Base-by-base conservation (phyloP, 768 basidiomycete genomes). In the Pleurotus pulmonarius region DNA sequence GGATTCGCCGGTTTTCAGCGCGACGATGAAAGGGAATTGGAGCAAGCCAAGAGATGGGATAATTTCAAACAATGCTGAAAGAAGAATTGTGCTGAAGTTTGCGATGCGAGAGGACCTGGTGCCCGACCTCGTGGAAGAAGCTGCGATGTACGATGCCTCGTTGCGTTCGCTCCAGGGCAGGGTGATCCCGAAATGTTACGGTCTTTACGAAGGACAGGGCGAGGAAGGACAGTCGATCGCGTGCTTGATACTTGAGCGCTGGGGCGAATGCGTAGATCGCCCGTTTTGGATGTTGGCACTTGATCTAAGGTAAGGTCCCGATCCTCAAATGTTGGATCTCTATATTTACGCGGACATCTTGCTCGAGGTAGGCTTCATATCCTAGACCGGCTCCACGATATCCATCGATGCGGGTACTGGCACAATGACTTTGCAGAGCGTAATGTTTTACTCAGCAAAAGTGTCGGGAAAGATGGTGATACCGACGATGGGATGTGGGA, bases 391-490 rank as follows among this genome's bases (percentile, higher is more conserved):
- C 61, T 76, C 3, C 65, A 65, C 16, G 66, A 70, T 16, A 70
- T 76, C 46, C 75, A 76, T 49, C 59, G 61, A 12, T 58, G 62
- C 13, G 74, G 75, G 15, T 54, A 72, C 34, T 64, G 70, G 20
- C 74, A 75, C 46, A 72, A 71, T 13, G 74, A 76, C 58, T 76
- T 76, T 55, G 74, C 75, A 7, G 75, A 76, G 57, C 62, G 75
- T 38, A 75, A 76, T 46, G 67, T 76, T n/a, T 66, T 76, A 1
- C 29, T 34, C 29, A 34, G 29, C 29, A 34, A 34, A 11, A 2
- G 9, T 34, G 29, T 34, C 9, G 29, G 7, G 29, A 11, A 34
- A 8, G 29, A 11, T 34, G 8, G 29, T 11, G 29, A 34, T 34
- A 34, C 29, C 29, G 3, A 11, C 11, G 41, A 44, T n/a, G 20